Percentiles rank a stretch among this genome's conserved stretches.
Conservation (phyloP, 1,284 basidiomycete species). For the Ustilago loliicola region DNA sequence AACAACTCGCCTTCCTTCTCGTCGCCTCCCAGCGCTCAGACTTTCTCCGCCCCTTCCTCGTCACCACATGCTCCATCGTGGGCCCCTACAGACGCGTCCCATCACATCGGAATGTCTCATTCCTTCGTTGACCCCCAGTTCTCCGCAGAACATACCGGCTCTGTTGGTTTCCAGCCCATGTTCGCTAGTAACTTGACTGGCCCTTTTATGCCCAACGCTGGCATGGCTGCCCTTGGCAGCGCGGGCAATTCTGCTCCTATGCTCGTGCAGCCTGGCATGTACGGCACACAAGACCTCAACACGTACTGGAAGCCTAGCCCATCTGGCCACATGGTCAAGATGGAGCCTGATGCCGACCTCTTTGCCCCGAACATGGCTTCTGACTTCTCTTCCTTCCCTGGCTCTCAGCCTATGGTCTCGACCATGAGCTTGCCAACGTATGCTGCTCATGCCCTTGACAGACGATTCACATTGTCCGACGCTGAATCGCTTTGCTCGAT, state of each 20-base stretch:
- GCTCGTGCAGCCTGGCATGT: slow-evolving; percentile 33
- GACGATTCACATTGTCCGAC: slow-evolving; percentile 39
- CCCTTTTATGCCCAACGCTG: slow-evolving; percentile 16
- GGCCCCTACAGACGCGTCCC: slow-evolving; percentile 17
- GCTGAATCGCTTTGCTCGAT: slow-evolving; percentile 33
- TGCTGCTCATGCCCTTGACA: slow-evolving; percentile 29
- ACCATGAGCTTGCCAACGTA: slow-evolving; percentile 46
- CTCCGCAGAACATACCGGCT: slow-evolving; percentile 19
- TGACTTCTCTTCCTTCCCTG: slow-evolving; percentile 20
- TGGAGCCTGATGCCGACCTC: slow-evolving; percentile 31
- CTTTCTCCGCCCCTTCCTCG: slow-evolving; percentile 30
- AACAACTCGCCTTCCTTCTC: slow-evolving; percentile 34
- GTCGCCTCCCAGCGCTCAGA: slow-evolving; percentile 15
- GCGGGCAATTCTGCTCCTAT: slow-evolving; percentile 7
- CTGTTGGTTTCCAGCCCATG: slow-evolving; percentile 28
- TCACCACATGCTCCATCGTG: slow-evolving; percentile 30
- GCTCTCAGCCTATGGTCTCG: slow-evolving; percentile 36
- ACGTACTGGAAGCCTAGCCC: slow-evolving; percentile 30
- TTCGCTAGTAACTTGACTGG: slow-evolving; percentile 15
- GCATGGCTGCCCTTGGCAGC: slow-evolving; percentile 1
- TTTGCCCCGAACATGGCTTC: slow-evolving; percentile 20
- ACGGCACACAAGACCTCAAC: slow-evolving; percentile 30
- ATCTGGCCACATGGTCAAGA: slow-evolving; percentile 33
- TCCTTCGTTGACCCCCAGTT: slow-evolving; percentile 19
- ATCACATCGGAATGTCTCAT: slow-evolving; percentile 21